These are phyloP conservation scores for Striga hermonthica DNA, from an alignment of 305 asterid species.

Conservation along the genomic window DNA sequence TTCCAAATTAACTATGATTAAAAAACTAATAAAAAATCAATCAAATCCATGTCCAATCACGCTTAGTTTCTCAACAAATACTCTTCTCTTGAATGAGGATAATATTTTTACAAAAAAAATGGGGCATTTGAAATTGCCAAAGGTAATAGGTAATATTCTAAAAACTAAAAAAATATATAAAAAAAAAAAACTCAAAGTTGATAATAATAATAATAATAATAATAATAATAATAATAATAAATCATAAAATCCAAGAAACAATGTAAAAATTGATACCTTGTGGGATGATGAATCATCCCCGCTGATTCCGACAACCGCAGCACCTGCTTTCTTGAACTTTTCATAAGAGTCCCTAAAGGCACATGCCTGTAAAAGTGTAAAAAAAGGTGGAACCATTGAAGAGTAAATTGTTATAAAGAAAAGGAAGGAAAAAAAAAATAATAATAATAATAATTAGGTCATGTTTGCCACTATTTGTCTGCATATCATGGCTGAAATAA, in stretches of 20 bases:
- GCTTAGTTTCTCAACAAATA: too few relatives aligned
- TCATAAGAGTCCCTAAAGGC: constrained; percentile 97
- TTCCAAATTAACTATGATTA: too few relatives aligned
- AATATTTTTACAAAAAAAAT: too few relatives aligned
- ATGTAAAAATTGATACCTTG: constrained; percentile 53
- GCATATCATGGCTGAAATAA: constrained; percentile 5
- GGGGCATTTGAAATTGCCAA: too few relatives aligned
- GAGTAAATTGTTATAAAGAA: constrained; percentile 2
- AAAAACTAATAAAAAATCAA: too few relatives aligned
- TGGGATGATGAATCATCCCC: constrained; percentile 79
- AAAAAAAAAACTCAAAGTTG: too few relatives aligned
- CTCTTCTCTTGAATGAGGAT: too few relatives aligned
- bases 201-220: too few relatives aligned
- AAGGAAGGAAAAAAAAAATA: background rate
- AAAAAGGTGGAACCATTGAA: constrained; percentile 28
- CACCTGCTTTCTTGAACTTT: constrained; percentile 97
- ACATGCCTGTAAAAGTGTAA: constrained; percentile 62
- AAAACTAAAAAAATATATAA: too few relatives aligned
- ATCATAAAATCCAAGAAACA: background rate
- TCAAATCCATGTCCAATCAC: too few relatives aligned
- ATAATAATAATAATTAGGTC: background rate
- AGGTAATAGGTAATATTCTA: too few relatives aligned
- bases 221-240: background rate
- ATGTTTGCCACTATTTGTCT: background rate
- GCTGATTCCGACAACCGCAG: constrained; percentile 88